These are phyloP conservation scores for Cercospora brassicicola DNA, from an alignment of 2,329 filamentous ascomycete genomes.

Conservation along the genomic window DNA sequence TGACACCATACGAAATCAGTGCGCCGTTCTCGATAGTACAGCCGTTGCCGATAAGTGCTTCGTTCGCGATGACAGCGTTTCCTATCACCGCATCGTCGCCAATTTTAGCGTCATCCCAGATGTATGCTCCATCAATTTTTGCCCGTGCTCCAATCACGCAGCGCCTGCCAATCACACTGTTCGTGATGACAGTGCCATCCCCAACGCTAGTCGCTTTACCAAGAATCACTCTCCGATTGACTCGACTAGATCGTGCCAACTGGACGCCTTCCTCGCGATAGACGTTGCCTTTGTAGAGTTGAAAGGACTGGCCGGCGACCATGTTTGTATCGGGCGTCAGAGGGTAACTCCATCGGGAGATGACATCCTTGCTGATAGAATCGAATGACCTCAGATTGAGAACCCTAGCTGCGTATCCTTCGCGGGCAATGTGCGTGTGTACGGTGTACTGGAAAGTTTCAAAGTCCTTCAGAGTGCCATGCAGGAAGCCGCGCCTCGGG, in stretches of 20 bases:
- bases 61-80: slow-evolving; percentile 73
- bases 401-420: slow-evolving; percentile 83
- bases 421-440: slow-evolving; percentile 78
- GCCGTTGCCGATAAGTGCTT: slow-evolving; percentile 68
- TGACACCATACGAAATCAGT: slow-evolving; percentile 76
- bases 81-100: slow-evolving; percentile 71
- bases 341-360: slow-evolving; percentile 83
- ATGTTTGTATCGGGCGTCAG: slow-evolving; percentile 88
- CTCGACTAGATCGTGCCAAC: slow-evolving; percentile 68
- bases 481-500: slow-evolving; percentile 82
- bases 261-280: slow-evolving; percentile 78
- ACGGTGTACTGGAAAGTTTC: slow-evolving; percentile 97
- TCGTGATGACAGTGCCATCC: slow-evolving; percentile 66
- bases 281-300: slow-evolving; percentile 65
- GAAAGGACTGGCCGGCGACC: slow-evolving; percentile 73
- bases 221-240: slow-evolving; percentile 70
- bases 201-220: slow-evolving; percentile 76
- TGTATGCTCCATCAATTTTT: slow-evolving; percentile 72
- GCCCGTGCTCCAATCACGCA: slow-evolving; percentile 88
- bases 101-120: slow-evolving; percentile 83
- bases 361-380: slow-evolving; percentile 80
- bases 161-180: slow-evolving; percentile 77
- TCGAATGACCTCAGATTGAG: slow-evolving; percentile 88
- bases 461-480: slow-evolving; percentile 92
- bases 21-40: slow-evolving; percentile 70